These are phyloP conservation scores for Yarrowia phangngaensis DNA, from an alignment of 805 yeast species.

Conservation along the genomic window DNA sequence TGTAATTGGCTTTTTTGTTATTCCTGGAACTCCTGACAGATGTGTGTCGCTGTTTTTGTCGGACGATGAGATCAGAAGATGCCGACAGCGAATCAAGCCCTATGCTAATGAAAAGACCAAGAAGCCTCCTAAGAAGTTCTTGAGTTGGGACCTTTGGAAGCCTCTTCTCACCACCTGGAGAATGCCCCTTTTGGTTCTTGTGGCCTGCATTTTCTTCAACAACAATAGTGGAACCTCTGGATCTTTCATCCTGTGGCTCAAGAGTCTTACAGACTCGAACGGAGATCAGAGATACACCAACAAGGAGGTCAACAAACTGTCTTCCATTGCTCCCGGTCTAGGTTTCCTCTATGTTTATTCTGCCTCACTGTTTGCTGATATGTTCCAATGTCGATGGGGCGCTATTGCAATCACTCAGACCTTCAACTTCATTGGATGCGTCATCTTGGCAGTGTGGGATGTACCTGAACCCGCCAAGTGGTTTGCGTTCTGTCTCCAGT, in stretches of 20 bases:
- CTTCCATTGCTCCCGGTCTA: slow-evolving; percentile 56
- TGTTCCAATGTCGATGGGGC: slow-evolving; percentile 51
- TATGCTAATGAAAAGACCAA: slow-evolving; percentile 19
- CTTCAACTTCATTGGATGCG: slow-evolving; percentile 51
- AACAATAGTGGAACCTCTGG: slow-evolving; percentile 52
- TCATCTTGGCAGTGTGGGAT: slow-evolving; percentile 53
- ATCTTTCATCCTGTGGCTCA: slow-evolving; percentile 60
- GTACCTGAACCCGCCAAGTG: slow-evolving; percentile 55
- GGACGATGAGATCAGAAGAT: slow-evolving; percentile 54
- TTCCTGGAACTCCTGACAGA: slow-evolving; percentile 65
- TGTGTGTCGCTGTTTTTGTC: slow-evolving; percentile 52
- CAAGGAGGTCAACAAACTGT: slow-evolving; percentile 48
- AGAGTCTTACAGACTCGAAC: slow-evolving; percentile 39
- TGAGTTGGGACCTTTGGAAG: slow-evolving; percentile 49
- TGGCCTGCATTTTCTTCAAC: slow-evolving; percentile 61
- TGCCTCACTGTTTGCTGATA: slow-evolving; percentile 44
- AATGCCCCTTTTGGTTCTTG: slow-evolving; percentile 51
- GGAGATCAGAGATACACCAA: slow-evolving; percentile 42
- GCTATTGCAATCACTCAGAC: slow-evolving; percentile 52
- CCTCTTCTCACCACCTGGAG: slow-evolving; percentile 55
- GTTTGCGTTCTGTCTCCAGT: slow-evolving; percentile 58
- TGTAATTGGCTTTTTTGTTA: slow-evolving; percentile 49
- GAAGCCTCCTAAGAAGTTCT: slow-evolving; percentile 33
- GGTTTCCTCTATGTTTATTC: slow-evolving; percentile 46
- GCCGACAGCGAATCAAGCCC: slow-evolving; percentile 44